Conservation (phyloP, 2,329 filamentous ascomycete species). For the Sphaceloma murrayae region DNA sequence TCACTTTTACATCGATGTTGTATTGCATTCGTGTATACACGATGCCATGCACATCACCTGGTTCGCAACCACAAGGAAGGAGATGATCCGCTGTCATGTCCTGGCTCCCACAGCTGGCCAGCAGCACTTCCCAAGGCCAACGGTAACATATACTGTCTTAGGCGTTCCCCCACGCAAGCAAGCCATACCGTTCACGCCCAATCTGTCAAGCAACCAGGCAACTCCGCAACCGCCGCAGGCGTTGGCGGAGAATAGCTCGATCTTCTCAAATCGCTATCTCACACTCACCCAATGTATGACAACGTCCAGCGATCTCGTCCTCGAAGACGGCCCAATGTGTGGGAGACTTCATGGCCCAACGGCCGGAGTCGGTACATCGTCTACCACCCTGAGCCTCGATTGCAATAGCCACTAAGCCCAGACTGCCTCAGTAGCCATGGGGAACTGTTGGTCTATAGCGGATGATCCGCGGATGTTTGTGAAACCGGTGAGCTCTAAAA, state of each 20-base stretch:
- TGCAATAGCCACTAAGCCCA: slow-evolving; percentile 5
- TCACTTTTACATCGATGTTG: no score
- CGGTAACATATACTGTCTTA: slow-evolving; percentile 2
- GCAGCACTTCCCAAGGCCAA: neutral
- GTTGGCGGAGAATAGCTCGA: neutral
- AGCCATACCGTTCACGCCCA: slow-evolving; percentile 4
- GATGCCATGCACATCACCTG: no score
- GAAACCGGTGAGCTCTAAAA: slow-evolving; percentile 5
- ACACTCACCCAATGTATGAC: neutral
- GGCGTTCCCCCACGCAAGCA: neutral
- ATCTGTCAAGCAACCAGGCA: slow-evolving; percentile 8
- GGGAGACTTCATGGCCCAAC: neutral
- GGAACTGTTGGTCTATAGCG: slow-evolving; percentile 5
- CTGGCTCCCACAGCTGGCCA: no score
- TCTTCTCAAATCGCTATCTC: neutral
- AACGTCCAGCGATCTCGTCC: neutral
- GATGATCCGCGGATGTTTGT: slow-evolving; percentile 5
- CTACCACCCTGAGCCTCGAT: slow-evolving; percentile 13
- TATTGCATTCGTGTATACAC: no score
- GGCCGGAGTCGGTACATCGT: slow-evolving; percentile 3
- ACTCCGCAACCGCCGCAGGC: slow-evolving; percentile 8
- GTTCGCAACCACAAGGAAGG: no score
- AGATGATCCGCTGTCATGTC: no score
- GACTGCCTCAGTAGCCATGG: slow-evolving; percentile 2
- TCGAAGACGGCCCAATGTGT: slow-evolving; percentile 4